Conservation (phyloP, 169 alveolate species). For the Plasmodium vivax region DNA sequence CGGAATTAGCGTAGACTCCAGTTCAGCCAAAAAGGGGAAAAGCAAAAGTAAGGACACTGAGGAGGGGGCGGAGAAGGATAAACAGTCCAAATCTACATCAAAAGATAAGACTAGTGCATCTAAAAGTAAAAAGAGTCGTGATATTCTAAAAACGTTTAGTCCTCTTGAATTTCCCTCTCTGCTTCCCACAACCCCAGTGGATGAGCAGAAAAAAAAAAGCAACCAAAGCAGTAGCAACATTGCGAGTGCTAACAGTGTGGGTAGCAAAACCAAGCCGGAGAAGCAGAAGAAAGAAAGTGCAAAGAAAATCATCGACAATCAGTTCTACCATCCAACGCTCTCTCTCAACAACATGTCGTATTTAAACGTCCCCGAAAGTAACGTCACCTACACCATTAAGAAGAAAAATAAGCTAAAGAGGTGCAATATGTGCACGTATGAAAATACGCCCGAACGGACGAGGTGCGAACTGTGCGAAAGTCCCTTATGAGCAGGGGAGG, state of each 20-base stretch:
- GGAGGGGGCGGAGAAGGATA: background rate
- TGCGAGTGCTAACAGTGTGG: background rate
- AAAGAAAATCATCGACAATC: background rate
- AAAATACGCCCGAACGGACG: slow-evolving; percentile 40
- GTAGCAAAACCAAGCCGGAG: background rate
- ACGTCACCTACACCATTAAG: slow-evolving; percentile 54
- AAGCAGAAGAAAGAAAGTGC: background rate
- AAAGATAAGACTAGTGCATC: background rate
- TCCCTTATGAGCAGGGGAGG: background rate
- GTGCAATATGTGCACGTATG: slow-evolving; percentile 68
- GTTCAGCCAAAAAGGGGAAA: background rate
- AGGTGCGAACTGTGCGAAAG: slow-evolving; percentile 61
- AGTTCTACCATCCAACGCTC: background rate
- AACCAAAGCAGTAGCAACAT: background rate
- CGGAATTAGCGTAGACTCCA: background rate
- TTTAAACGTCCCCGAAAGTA: slow-evolving; percentile 31
- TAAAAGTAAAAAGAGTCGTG: background rate
- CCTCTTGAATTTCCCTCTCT: slow-evolving; percentile 24
- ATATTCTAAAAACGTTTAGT: slow-evolving; percentile 15
- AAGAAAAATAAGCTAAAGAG: slow-evolving; percentile 38
- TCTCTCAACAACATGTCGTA: background rate
- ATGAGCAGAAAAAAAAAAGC: background rate
- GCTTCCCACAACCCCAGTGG: background rate
- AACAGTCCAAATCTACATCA: background rate
- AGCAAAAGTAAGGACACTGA: background rate